These are phyloP conservation scores for Shiraia bambusicola DNA, from an alignment of 2,329 filamentous ascomycete genomes.

Conservation along the genomic window DNA sequence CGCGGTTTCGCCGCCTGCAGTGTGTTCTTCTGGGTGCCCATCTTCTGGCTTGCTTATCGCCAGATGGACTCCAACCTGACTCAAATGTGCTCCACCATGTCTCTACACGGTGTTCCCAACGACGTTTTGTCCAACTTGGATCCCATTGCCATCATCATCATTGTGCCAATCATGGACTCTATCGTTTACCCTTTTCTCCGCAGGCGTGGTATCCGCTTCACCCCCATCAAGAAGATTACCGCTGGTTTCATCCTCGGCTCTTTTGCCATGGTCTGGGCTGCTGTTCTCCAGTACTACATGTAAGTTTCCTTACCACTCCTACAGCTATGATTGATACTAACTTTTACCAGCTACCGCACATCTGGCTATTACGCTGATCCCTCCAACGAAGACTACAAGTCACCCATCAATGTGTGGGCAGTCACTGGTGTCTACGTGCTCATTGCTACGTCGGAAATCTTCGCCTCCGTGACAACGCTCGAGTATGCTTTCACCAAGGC, in stretches of 20 bases:
- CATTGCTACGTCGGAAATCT: slow-evolving; percentile 61
- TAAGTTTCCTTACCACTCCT: background rate
- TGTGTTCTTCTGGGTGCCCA: slow-evolving; percentile 61
- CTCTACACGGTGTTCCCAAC: slow-evolving; percentile 71
- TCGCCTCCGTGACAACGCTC: slow-evolving; percentile 67
- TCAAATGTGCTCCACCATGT: slow-evolving; percentile 68
- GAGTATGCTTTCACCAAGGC: slow-evolving; percentile 77
- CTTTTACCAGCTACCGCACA: slow-evolving; percentile 49
- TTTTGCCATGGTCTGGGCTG: slow-evolving; percentile 61
- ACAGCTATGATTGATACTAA: background rate
- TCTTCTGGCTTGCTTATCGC: slow-evolving; percentile 67
- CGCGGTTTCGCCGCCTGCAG: slow-evolving; percentile 55
- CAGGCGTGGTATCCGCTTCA: slow-evolving; percentile 65
- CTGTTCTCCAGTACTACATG: slow-evolving; percentile 60
- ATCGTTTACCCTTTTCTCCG: slow-evolving; percentile 70
- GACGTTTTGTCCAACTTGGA: slow-evolving; percentile 76
- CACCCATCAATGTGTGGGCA: slow-evolving; percentile 56
- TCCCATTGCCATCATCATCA: slow-evolving; percentile 72
- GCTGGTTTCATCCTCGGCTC: slow-evolving; percentile 67
- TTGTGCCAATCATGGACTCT: slow-evolving; percentile 68
- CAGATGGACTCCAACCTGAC: slow-evolving; percentile 67
- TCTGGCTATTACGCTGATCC: slow-evolving; percentile 50
- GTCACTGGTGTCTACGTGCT: slow-evolving; percentile 56
- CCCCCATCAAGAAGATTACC: slow-evolving; percentile 74
- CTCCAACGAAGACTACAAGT: slow-evolving; percentile 39